Evolutionary conservation across 192 early-diverging fungal genomes (phyloP).

Genomic region (Coemansia asiatica): DNA sequence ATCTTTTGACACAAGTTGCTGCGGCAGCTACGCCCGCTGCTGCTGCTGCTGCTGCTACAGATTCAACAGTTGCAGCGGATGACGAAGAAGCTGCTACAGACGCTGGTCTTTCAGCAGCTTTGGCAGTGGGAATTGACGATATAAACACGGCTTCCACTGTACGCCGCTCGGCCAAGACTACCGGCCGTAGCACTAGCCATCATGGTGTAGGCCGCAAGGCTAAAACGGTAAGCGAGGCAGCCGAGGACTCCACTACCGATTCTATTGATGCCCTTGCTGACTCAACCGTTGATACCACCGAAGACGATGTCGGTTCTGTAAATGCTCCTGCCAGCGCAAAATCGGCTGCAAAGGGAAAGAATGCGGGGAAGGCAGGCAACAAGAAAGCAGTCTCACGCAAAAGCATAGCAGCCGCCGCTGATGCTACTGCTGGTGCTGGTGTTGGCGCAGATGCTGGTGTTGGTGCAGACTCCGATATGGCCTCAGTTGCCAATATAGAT

Average conservation of each 20-base stretch:
- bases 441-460: not conserved
- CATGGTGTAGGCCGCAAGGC: not conserved
- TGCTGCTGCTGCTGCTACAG: constrained; percentile 1
- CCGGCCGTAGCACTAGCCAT: not conserved
- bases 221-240: not conserved
- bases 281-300: constrained; percentile 2
- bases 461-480: constrained; percentile 9
- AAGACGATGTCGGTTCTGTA: not conserved
- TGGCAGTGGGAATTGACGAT: not conserved
- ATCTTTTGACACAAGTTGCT: constrained; percentile 11
- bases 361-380: not conserved
- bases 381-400: not conserved
- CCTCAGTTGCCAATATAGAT: constrained; percentile 2
- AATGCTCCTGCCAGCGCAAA: constrained; percentile 6
- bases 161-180: constrained; percentile 9
- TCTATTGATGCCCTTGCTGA: not conserved
- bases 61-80: not conserved
- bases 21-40: constrained; percentile 2
- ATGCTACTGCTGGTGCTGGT: constrained; percentile 3
- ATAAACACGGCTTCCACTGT: not conserved
- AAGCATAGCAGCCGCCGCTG: constrained; percentile 4
- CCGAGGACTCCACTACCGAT: not conserved
- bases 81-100: not conserved
- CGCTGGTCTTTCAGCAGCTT: constrained; percentile 3
- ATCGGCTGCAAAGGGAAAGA: constrained; percentile 10